A percentile compares a stretch with the other conserved stretches of the same genome.
These are phyloP conservation scores for cucumber (Cucumis sativus) DNA, from an alignment of 306 rosid species.

Conservation along the genomic window DNA sequence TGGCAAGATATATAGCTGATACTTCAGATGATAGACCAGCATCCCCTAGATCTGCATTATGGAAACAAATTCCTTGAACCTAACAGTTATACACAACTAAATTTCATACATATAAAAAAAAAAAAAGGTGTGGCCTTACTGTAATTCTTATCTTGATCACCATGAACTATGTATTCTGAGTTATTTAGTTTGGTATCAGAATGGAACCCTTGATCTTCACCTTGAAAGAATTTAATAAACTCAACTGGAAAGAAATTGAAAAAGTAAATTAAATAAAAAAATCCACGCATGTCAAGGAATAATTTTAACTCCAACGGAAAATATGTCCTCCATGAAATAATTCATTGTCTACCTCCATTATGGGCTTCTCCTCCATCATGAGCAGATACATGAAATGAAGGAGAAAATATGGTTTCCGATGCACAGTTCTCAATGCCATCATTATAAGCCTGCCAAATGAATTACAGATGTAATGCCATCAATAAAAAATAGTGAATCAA, in stretches of 20 bases:
- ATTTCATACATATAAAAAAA: neutral
- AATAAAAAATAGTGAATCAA: neutral
- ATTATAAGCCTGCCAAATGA: slow-evolving; percentile 37
- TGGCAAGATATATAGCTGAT: slow-evolving; percentile 67
- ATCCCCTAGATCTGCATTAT: slow-evolving; percentile 50
- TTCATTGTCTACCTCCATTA: slow-evolving; percentile 53
- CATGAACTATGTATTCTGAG: slow-evolving; percentile 23
- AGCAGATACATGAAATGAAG: slow-evolving; percentile 59
- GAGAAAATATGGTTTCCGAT: slow-evolving; percentile 83
- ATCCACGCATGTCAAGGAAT: neutral
- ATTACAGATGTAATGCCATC: neutral
- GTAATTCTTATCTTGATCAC: slow-evolving; percentile 22
- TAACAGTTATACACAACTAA: neutral
- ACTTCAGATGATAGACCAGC: slow-evolving; percentile 59
- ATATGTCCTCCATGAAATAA: neutral
- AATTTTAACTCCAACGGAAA: neutral
- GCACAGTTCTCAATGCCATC: slow-evolving; percentile 29
- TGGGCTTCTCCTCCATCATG: slow-evolving; percentile 43
- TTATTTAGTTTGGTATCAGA: slow-evolving; percentile 23
- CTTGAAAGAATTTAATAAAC: slow-evolving; percentile 55
- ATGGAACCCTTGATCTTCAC: slow-evolving; percentile 39
- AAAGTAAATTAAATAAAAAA: neutral
- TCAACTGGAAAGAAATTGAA: slow-evolving; percentile 35
- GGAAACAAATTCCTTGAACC: slow-evolving; percentile 15
- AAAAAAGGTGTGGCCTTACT: slow-evolving; percentile 10